Evolutionary conservation across 345 rosid species (phyloP).

Genomic region (Syzygium aromaticum): DNA sequence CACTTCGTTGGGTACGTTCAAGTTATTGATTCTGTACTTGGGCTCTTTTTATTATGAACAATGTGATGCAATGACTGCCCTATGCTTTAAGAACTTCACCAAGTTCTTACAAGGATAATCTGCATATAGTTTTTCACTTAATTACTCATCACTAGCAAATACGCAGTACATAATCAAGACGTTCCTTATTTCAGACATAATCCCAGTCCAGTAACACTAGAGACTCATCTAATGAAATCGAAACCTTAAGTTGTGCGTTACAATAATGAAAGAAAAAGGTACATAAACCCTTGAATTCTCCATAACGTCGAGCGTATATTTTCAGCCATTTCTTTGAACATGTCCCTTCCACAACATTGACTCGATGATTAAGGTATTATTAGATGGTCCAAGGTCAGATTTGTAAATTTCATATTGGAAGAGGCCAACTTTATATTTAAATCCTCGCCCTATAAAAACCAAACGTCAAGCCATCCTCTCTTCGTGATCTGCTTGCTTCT

Average conservation of each 20-base stretch:
- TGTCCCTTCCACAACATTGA: neutral
- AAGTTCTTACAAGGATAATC: neutral
- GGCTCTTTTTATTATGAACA: neutral
- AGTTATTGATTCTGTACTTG: neutral
- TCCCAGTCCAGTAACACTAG: too few relatives aligned
- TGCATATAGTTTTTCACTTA: neutral
- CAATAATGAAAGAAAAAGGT: neutral
- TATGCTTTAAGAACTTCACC: neutral
- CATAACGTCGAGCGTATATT: neutral
- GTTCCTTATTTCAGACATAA: too few relatives aligned
- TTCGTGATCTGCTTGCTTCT: neutral
- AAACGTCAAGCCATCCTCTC: neutral
- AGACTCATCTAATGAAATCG: too few relatives aligned
- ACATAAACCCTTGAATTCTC: neutral
- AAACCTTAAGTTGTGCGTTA: neutral
- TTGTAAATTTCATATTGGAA: neutral
- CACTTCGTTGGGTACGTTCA: accelerated
- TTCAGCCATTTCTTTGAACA: neutral
- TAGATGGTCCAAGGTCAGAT: neutral
- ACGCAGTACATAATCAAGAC: neutral
- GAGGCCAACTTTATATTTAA: neutral
- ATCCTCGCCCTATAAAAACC: neutral
- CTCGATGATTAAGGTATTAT: neutral
- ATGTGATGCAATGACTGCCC: neutral
- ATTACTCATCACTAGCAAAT: neutral